phyloP scores from a whole-genome alignment of 2,329 filamentous ascomycete species.

The Sodiomyces alkalinus region DNA sequence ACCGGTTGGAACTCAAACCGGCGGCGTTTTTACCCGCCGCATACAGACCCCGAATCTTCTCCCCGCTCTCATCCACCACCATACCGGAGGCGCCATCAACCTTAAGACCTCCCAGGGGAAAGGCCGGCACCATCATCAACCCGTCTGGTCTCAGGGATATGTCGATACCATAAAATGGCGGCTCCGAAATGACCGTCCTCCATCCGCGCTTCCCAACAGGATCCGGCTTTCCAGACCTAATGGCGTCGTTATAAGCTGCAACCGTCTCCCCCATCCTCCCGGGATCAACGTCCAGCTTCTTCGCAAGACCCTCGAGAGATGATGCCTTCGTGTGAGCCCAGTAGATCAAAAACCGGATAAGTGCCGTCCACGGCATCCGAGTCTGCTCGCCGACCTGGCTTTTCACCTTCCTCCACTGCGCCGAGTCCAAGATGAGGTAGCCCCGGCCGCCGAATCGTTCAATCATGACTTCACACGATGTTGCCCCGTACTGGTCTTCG shows the following conservation, averaged over 20 bases:
- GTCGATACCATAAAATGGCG: too few species aligned
- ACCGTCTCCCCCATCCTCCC: background rate
- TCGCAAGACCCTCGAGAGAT: conserved; percentile 4
- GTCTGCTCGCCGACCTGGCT: conserved; percentile 3
- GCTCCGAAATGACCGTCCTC: too few species aligned
- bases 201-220: too few species aligned
- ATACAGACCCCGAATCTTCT: too few species aligned
- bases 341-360: conserved; percentile 1
- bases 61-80: too few species aligned
- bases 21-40: too few species aligned
- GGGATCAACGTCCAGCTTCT: background rate
- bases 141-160: too few species aligned
- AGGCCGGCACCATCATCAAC: too few species aligned
- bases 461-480: conserved; percentile 5
- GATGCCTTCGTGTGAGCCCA: conserved; percentile 3
- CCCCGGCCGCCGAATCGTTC: conserved; percentile 1
- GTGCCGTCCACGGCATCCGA: conserved; percentile 1
- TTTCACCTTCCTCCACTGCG: conserved; percentile 4
- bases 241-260: background rate
- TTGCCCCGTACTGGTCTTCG: conserved; percentile 4
- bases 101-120: too few species aligned
- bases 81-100: too few species aligned
- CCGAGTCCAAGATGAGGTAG: conserved; percentile 6
- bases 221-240: too few species aligned
- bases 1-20: too few species aligned